Conservation (phyloP, 1,284 basidiomycete species). For the Sporisorium reilianum region DNA sequence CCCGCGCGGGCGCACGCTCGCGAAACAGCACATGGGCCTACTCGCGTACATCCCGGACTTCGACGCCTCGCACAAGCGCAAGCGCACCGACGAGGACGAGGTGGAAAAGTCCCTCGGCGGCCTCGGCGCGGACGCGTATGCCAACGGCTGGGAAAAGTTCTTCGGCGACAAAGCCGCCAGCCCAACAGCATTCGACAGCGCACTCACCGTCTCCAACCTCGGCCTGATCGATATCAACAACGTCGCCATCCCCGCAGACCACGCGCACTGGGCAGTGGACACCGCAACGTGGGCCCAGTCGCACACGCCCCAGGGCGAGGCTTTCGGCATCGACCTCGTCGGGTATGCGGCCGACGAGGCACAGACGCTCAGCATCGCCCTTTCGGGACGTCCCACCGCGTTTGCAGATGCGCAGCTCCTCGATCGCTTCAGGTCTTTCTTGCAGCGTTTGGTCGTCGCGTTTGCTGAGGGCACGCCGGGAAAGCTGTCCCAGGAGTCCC, state of each 20-base stretch:
- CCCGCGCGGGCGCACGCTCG: background rate
- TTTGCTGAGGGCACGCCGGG: conserved; percentile 3
- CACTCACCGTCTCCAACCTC: conserved; percentile 30
- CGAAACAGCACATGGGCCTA: conserved; percentile 21
- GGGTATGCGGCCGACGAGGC: background rate
- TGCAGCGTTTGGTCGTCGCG: background rate
- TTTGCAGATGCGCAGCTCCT: conserved; percentile 9
- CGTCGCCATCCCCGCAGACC: background rate
- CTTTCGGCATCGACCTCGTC: conserved; percentile 29
- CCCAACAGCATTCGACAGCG: conserved; percentile 3
- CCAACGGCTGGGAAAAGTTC: conserved; percentile 39
- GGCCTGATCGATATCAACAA: conserved; percentile 12
- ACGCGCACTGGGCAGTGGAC: background rate
- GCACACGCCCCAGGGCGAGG: conserved; percentile 21
- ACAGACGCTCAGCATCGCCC: conserved; percentile 17
- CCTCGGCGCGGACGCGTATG: background rate
- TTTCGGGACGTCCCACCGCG: conserved; percentile 7
- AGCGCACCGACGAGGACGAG: background rate
- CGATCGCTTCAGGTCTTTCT: background rate
- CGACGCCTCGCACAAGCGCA: background rate
- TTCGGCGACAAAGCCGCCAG: conserved; percentile 6
- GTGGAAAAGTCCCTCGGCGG: background rate
- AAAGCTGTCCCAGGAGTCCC: background rate
- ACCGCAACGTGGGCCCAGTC: conserved; percentile 19
- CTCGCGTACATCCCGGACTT: conserved; percentile 35